Evolutionary conservation across 2,329 filamentous ascomycete genomes (phyloP).

Genomic region (Paecilomyces formosus): DNA sequence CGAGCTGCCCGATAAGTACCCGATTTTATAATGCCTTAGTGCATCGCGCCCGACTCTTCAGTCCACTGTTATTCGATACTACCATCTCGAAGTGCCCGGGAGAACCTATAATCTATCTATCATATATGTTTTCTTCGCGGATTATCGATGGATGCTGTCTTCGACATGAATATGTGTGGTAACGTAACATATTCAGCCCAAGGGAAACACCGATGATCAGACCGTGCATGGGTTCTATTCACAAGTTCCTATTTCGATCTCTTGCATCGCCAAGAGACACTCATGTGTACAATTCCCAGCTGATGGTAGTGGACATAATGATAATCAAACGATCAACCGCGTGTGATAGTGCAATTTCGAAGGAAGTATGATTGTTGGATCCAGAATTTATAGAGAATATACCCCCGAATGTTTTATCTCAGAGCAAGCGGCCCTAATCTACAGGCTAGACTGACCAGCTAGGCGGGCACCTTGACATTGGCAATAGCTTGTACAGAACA

Average conservation of each 20-base stretch:
- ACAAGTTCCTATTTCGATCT: neutral
- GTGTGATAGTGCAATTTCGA: too few relatives aligned
- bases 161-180: neutral
- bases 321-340: too few relatives aligned
- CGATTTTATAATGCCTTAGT: neutral
- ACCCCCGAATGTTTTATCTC: too few relatives aligned
- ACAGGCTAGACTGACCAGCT: too few relatives aligned
- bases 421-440: too few relatives aligned
- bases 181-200: neutral
- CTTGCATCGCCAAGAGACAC: neutral
- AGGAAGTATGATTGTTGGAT: too few relatives aligned
- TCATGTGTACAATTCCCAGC: neutral
- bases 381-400: too few relatives aligned
- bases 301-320: too few relatives aligned
- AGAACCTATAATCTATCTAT: neutral
- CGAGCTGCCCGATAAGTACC: neutral
- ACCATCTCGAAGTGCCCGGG: neutral
- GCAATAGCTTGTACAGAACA: too few relatives aligned
- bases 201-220: neutral
- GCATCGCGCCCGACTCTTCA: neutral
- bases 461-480: too few relatives aligned
- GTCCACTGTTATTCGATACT: neutral
- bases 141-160: neutral
- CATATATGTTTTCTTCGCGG: neutral
- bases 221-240: neutral